Evolutionary conservation across 2,329 filamentous ascomycete genomes (phyloP).

Genomic region (Alternaria dauci): DNA sequence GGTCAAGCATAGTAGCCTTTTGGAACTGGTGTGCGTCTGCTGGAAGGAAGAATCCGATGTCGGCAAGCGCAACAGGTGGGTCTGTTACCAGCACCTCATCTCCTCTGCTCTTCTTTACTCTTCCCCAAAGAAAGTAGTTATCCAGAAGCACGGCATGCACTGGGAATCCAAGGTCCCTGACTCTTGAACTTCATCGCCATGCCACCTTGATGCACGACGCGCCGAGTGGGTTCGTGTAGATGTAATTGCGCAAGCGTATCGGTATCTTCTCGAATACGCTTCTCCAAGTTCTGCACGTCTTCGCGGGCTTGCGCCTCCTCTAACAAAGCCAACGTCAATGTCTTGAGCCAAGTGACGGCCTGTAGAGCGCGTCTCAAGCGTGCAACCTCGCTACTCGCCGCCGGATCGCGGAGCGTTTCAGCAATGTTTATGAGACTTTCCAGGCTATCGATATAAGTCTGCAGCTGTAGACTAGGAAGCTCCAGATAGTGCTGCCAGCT

Average conservation of each 20-base stretch:
- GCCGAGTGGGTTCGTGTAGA: slow-evolving; percentile 26
- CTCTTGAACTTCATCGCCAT: slow-evolving; percentile 42
- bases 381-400: slow-evolving; percentile 13
- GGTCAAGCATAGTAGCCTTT: slow-evolving; percentile 39
- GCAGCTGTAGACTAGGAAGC: slow-evolving; percentile 35
- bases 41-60: slow-evolving; percentile 25
- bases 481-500: slow-evolving; percentile 41
- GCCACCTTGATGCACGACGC: slow-evolving; percentile 32
- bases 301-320: slow-evolving; percentile 31
- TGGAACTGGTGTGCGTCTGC: slow-evolving; percentile 27
- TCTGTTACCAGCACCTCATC: slow-evolving; percentile 30
- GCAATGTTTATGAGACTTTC: slow-evolving; percentile 22
- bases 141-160: slow-evolving; percentile 43
- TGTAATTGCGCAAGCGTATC: slow-evolving; percentile 26
- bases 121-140: slow-evolving; percentile 44
- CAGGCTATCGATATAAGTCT: slow-evolving; percentile 30
- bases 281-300: slow-evolving; percentile 35
- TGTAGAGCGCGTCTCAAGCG: slow-evolving; percentile 26
- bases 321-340: slow-evolving; percentile 16
- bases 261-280: slow-evolving; percentile 32
- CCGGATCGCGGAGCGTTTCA: background rate
- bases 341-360: slow-evolving; percentile 23
- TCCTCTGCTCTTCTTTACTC: slow-evolving; percentile 30
- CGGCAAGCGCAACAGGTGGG: slow-evolving; percentile 27
- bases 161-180: slow-evolving; percentile 41